phyloP scores from a whole-genome alignment of 305 asterid genomes.

The Solanum aculeatissimum region DNA sequence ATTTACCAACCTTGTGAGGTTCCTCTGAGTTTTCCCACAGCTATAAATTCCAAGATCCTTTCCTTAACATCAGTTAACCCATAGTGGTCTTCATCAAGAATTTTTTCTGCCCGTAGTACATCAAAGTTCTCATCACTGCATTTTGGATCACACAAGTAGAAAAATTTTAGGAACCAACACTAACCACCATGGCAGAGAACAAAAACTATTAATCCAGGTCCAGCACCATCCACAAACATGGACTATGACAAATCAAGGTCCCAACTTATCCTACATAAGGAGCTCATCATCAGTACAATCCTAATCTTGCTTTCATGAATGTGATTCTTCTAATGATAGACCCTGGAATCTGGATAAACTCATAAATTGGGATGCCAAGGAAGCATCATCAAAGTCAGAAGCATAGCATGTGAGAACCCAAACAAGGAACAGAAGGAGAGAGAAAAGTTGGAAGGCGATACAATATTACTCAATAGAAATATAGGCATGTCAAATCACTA shows the following conservation, averaged over 20 bases:
- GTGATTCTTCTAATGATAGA: not conserved
- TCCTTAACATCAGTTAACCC: constrained; percentile 96
- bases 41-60: constrained; percentile 95
- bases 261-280: not conserved
- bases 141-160: not conserved
- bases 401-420: not conserved
- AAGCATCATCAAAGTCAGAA: not conserved
- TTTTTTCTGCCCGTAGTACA: constrained; percentile 68
- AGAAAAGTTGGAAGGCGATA: not conserved
- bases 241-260: not conserved
- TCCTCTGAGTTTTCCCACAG: constrained; percentile 98
- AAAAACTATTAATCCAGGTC: not conserved
- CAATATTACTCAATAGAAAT: not conserved
- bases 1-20: constrained; percentile 76
- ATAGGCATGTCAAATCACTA: not conserved
- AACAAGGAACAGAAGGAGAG: not conserved
- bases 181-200: not conserved
- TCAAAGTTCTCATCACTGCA: constrained; percentile 91
- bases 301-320: not conserved
- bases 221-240: not conserved
- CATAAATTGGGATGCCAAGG: not conserved
- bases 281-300: not conserved
- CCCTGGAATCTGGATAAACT: not conserved
- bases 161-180: not conserved
- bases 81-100: constrained; percentile 97